Conservation (phyloP, 2,329 filamentous ascomycete genomes). For the Botrytis aclada region DNA sequence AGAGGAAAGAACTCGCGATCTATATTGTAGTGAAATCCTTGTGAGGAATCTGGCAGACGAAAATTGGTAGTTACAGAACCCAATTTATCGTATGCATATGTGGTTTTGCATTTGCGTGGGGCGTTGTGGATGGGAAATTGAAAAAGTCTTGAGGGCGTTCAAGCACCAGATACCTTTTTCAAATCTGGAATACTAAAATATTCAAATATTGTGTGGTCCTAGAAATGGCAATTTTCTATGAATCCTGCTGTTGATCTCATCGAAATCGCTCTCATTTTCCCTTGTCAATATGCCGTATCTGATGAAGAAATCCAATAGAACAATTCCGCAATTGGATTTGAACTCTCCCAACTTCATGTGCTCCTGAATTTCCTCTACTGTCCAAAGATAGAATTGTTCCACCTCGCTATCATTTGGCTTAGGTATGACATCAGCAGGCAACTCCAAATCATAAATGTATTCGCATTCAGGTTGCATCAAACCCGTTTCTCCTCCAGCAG, state of each 20-base stretch:
- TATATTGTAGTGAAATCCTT: neutral
- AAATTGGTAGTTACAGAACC: neutral
- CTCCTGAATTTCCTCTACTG: slow-evolving; percentile 69
- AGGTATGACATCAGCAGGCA: slow-evolving; percentile 65
- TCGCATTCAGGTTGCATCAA: slow-evolving; percentile 88
- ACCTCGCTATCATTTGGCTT: slow-evolving; percentile 86
- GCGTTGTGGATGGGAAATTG: slow-evolving; percentile 32
- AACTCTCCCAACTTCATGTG: slow-evolving; percentile 71
- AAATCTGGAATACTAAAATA: slow-evolving; percentile 5
- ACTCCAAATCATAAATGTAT: slow-evolving; percentile 85
- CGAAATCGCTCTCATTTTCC: slow-evolving; percentile 75
- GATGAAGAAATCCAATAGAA: slow-evolving; percentile 86
- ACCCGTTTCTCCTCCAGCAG: slow-evolving; percentile 75
- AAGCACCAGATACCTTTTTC: slow-evolving; percentile 15
- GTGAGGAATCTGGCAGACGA: slow-evolving; percentile 2
- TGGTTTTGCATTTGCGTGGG: slow-evolving; percentile 26
- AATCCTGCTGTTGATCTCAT: slow-evolving; percentile 71
- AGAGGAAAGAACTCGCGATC: neutral
- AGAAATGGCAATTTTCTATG: slow-evolving; percentile 82
- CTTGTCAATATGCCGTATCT: slow-evolving; percentile 75
- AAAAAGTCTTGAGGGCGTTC: slow-evolving; percentile 23
- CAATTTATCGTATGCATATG: slow-evolving; percentile 24
- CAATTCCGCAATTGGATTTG: slow-evolving; percentile 87
- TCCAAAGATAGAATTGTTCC: slow-evolving; percentile 75
- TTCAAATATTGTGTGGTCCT: slow-evolving; percentile 50